Evolutionary conservation across 495 filamentous ascomycete genomes (phyloP), one percentile per base, ranked within the genome.

Genomic region (Pyrenula aspistea): DNA sequence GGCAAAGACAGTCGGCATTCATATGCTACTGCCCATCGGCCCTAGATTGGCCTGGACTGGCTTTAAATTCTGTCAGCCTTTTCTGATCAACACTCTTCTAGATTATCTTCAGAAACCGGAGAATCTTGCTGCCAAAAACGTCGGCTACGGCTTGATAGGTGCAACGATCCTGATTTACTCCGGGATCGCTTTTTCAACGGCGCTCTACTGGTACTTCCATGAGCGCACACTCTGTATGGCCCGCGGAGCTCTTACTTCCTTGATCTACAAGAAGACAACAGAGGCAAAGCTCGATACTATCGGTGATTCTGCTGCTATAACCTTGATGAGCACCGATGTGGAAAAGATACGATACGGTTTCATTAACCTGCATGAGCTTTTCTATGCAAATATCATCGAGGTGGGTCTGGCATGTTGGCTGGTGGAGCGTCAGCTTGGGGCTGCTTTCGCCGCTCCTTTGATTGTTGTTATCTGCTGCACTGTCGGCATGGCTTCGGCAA

Each of bases 131-230:
- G 68, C 69, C 2, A 73, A 63, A 12, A 57, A 55, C 57, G 53
- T 68, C 22, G 80, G 83, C 2, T 83, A 85, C 62, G 83, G 83
- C 2, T 65, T 86, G 53, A 83, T 87, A 56, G 83, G 80, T n/a
- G 84, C 83, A 1, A 82, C 79, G 58, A 62, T 76, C 20, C 56
- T 84, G 3, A 78, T 87, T 0, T 88, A 86, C 58, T 58, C 71
- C 22, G 82, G 83, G 0, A 75, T 87, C 22, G 83, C 80, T 10
- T 72, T 85, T 22, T 63, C 77, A 0, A 75, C 61, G 0, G 73
- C 71, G 0, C 65, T 76, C 48, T 82, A 85, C 53, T 75, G 79
- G 61, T 80, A 86, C 58, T 66, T 73, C n/a, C 76, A 75, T 0
- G 79, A 79, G 57, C 77, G 83, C 0, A 68, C 68, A 12, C 73